A percentile compares a stretch with the other conserved stretches of the same genome.
Conservation (phyloP, 495 filamentous ascomycete genomes). For the Alectoria sarmentosa region DNA sequence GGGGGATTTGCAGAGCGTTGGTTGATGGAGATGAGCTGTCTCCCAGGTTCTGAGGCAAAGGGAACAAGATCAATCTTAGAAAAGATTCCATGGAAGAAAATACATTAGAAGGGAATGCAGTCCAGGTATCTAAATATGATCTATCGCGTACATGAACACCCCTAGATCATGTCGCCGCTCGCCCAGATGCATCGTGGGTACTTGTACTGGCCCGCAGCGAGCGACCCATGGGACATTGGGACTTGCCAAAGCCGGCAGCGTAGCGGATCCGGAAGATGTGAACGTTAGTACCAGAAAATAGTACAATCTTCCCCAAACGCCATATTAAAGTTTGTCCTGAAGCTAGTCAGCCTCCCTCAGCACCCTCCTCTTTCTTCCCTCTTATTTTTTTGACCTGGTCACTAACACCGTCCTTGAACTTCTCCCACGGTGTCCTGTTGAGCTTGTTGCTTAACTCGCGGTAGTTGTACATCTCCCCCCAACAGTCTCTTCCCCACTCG, state of each 20-base stretch:
- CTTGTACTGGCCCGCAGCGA: neutral
- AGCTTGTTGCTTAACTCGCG: slow-evolving; percentile 79
- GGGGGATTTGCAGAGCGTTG: neutral
- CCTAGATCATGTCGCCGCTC: neutral
- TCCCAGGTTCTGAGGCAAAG: neutral
- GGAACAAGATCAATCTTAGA: neutral
- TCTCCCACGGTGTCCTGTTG: slow-evolving; percentile 75
- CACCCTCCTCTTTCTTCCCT: slow-evolving; percentile 23
- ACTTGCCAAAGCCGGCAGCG: neutral
- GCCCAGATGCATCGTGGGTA: neutral
- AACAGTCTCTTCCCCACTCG: slow-evolving; percentile 93
- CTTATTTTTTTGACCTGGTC: slow-evolving; percentile 27
- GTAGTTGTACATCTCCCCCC: slow-evolving; percentile 94
- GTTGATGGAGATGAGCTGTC: neutral
- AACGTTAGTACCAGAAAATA: neutral
- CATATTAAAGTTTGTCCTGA: neutral
- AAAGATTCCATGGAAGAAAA: neutral
- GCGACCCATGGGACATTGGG: neutral
- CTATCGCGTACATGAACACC: neutral
- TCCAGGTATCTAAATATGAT: slow-evolving; percentile 3
- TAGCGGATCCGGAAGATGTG: neutral
- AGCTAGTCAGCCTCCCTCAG: slow-evolving; percentile 9
- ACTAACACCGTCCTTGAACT: slow-evolving; percentile 35
- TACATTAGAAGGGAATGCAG: neutral
- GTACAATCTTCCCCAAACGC: slow-evolving; percentile 1